These are phyloP conservation scores for Candida gigantensis DNA, from an alignment of 1,139 yeast genomes.

Conservation along the genomic window DNA sequence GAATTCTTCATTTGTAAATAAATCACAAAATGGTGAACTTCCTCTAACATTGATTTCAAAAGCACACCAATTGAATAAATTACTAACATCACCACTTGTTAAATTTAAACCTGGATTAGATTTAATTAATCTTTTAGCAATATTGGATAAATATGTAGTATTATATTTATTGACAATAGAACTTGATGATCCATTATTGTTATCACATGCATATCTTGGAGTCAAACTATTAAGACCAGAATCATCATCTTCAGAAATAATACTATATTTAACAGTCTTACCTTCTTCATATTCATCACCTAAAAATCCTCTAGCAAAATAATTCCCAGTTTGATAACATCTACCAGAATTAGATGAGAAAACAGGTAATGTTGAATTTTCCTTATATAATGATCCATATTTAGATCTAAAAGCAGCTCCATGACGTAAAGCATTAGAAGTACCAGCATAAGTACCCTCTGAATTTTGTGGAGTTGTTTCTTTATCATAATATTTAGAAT, in stretches of 20 bases:
- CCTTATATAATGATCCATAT: slow-evolving; percentile 30
- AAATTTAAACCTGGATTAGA: slow-evolving; percentile 35
- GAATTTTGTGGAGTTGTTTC: slow-evolving; percentile 34
- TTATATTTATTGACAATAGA: slow-evolving; percentile 13
- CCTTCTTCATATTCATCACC: slow-evolving; percentile 25
- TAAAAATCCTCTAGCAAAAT: slow-evolving; percentile 37
- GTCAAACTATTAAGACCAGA: slow-evolving; percentile 41
- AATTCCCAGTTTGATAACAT: slow-evolving; percentile 29
- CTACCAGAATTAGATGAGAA: slow-evolving; percentile 37
- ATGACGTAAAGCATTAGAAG: slow-evolving; percentile 33
- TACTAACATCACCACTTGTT: slow-evolving; percentile 39
- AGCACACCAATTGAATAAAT: slow-evolving; percentile 50
- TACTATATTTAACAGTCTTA: slow-evolving; percentile 22
- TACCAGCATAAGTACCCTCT: slow-evolving; percentile 30
- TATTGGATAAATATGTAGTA: slow-evolving; percentile 32
- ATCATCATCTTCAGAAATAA: slow-evolving; percentile 27
- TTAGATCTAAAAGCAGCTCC: slow-evolving; percentile 36
- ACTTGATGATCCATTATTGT: slow-evolving; percentile 20
- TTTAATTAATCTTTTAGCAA: slow-evolving; percentile 38
- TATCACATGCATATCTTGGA: slow-evolving; percentile 27
- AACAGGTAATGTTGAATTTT: slow-evolving; percentile 26
- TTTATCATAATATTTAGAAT: slow-evolving; percentile 27
- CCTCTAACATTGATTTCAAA: slow-evolving; percentile 57
- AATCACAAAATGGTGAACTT: slow-evolving; percentile 45
- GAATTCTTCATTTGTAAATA: slow-evolving; percentile 53